Percentiles rank a stretch among this genome's conserved stretches.
phyloP scores from a whole-genome alignment of 768 basidiomycete genomes.

The Nevesoporus exiguus region DNA sequence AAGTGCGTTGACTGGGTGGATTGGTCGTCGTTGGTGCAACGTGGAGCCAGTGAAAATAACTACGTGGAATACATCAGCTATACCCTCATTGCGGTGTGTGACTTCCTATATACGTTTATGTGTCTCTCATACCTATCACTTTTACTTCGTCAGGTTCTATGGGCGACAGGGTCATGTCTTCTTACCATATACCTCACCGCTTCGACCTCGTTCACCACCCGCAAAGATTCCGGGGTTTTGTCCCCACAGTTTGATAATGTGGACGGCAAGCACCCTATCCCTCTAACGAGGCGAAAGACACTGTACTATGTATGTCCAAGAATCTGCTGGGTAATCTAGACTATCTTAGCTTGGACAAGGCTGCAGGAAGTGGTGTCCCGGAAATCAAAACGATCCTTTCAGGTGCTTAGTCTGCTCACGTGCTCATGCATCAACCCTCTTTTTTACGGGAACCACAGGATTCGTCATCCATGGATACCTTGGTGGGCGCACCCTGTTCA shows the following conservation, averaged over 20 bases:
- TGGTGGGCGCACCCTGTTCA: constrained; percentile 83
- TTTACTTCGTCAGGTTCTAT: constrained; percentile 47
- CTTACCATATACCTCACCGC: constrained; percentile 86
- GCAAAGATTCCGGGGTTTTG: constrained; percentile 82
- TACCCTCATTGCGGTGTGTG: constrained; percentile 70
- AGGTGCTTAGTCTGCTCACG: constrained; percentile 38
- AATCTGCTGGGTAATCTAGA: neutral
- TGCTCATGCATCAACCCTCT: constrained; percentile 9
- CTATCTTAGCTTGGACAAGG: constrained; percentile 42
- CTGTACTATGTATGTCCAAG: constrained; percentile 73
- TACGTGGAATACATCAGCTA: constrained; percentile 70
- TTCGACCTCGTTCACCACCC: constrained; percentile 82
- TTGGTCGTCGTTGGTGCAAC: constrained; percentile 52
- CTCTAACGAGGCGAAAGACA: constrained; percentile 53
- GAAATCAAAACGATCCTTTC: constrained; percentile 95
- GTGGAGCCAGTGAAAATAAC: constrained; percentile 25
- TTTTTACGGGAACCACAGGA: constrained; percentile 46
- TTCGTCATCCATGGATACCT: constrained; percentile 98
- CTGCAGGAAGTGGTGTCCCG: constrained; percentile 94
- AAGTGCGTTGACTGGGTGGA: constrained; percentile 67
- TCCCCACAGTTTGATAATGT: constrained; percentile 44
- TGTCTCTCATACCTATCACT: neutral
- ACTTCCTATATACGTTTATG: constrained; percentile 6
- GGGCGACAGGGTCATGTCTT: constrained; percentile 70
- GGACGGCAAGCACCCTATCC: constrained; percentile 19